Evolutionary conservation across 2,329 filamentous ascomycete species (phyloP), one percentile per base, ranked within the genome.

Genomic region (Colletotrichum aenigma): DNA sequence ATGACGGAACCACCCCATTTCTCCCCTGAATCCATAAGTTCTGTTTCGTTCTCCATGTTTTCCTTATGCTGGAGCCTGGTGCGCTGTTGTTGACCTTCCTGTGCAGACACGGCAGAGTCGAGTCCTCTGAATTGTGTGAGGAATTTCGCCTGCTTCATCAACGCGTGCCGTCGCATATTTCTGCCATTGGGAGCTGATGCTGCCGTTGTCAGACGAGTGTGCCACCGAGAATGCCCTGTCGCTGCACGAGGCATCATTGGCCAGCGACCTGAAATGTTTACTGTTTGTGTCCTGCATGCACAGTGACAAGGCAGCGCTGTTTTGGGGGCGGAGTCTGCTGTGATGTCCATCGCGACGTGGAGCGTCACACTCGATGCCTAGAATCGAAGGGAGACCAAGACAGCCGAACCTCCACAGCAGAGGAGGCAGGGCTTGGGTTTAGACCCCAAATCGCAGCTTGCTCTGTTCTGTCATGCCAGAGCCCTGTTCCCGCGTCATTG

Each of bases 261-360:
- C 52, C 30, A 24, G n/a, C 18, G 28, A n/a, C 18, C 9, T 56
- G 21, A 30, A 43, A 38, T 58, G 32, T 26, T 30, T 8, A 38
- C 43, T 21, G 38, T 70, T 48, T 61, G 58, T 34, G 52, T 36
- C 24, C 48, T 58, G 66, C 61, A 65, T 66, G 71, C 58, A 58
- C 24, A 24, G 32, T 30, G 58, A 43, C 32, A 38, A 38, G 36
- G 36, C 36, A 38, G 36, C 36, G 58, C 58, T 30, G 10, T 48
- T 21, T 70, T 65, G 66, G 71, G 67, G 71, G 71, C 68, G 67
- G 60, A 66, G 71, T 71, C 71, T 66, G 67, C 21, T 66, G 67
- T 55, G 43, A 34, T 70, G 56, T 24, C 71, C 28, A 61, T 58
- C 58, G 66, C 66, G 71, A 70, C 66, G 66, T 70, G 66, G 66